A percentile compares a stretch with the other conserved stretches of the same genome.
Conservation (phyloP, 1,284 basidiomycete genomes). For the Stygiomarasmius scandens region DNA sequence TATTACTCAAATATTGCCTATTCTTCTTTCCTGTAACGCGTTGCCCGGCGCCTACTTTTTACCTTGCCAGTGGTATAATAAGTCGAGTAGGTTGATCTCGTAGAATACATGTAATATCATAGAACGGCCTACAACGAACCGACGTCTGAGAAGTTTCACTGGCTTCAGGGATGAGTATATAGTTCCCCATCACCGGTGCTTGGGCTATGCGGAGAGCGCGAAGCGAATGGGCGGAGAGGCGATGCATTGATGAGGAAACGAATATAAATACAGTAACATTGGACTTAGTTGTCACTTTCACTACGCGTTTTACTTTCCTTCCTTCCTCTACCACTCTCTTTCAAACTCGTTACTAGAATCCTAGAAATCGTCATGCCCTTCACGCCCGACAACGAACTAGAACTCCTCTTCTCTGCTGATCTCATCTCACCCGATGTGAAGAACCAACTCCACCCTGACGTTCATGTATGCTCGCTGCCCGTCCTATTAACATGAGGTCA, state of each 20-base stretch:
- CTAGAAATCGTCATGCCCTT: constrained; percentile 8
- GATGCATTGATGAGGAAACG: background rate
- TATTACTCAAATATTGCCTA: too few species aligned
- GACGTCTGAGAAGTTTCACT: too few species aligned
- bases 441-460: constrained; percentile 53
- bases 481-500: background rate
- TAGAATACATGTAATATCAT: too few species aligned
- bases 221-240: background rate
- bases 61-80: too few species aligned
- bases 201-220: background rate
- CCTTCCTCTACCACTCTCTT: background rate
- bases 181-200: background rate
- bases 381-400: constrained; percentile 71
- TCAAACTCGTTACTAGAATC: background rate
- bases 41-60: too few species aligned
- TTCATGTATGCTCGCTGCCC: constrained; percentile 55
- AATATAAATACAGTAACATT: background rate
- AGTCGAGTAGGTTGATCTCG: too few species aligned
- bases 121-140: too few species aligned
- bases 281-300: background rate
- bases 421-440: constrained; percentile 71
- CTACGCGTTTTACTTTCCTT: background rate
- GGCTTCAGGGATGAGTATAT: background rate
- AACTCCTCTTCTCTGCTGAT: constrained; percentile 64
- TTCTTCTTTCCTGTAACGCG: too few species aligned